Conservation (phyloP, 108 stramenopile genomes). For the Skeletonema potamos region DNA sequence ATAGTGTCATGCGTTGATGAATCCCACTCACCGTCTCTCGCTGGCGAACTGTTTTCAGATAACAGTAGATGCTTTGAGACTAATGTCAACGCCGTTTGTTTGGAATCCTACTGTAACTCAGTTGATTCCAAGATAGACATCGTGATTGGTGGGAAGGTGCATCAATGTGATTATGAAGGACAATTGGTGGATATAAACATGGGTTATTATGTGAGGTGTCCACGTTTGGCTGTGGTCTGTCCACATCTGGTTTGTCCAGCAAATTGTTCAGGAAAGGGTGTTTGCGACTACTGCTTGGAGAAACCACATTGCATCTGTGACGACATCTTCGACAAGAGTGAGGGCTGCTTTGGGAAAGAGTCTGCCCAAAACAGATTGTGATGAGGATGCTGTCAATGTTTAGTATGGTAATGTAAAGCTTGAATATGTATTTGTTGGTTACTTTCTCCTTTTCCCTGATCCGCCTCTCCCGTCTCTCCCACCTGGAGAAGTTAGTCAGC, state of each 20-base stretch:
- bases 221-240: conserved; percentile 42
- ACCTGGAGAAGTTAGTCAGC: no score
- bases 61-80: conserved; percentile 48
- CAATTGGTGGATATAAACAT: conserved; percentile 35
- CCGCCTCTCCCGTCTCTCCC: no score
- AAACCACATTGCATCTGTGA: conserved; percentile 41
- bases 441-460: no score
- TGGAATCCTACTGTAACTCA: conserved; percentile 46
- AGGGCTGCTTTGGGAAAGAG: conserved; percentile 28
- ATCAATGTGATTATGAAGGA: conserved; percentile 51
- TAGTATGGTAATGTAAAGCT: no score
- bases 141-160: conserved; percentile 31
- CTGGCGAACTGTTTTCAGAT: conserved; percentile 30
- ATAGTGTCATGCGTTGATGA: conserved; percentile 36
- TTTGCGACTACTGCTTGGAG: conserved; percentile 45
- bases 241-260: conserved; percentile 46
- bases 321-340: conserved; percentile 32
- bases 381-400: no score
- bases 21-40: conserved; percentile 12
- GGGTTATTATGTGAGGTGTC: conserved; percentile 27
- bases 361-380: background rate
- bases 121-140: conserved; percentile 47
- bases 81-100: conserved; percentile 33
- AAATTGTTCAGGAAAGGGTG: conserved; percentile 49
- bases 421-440: no score